phyloP scores from a whole-genome alignment of 768 basidiomycete genomes.

The Macrolepiota fuliginosa region DNA sequence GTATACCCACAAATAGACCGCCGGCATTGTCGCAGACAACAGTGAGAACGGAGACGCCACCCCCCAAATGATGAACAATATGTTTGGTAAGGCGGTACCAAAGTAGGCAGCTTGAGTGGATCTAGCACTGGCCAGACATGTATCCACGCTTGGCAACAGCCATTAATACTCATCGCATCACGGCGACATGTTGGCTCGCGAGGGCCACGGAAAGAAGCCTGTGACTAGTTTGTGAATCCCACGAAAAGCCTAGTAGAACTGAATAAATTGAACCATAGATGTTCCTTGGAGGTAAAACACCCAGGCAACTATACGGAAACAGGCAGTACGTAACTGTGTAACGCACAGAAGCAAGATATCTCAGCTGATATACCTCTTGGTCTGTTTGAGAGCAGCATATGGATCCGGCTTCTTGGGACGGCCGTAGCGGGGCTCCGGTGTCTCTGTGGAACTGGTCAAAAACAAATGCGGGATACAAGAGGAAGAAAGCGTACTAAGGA shows the following conservation, averaged over 20 bases:
- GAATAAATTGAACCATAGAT: not conserved
- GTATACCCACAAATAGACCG: not conserved
- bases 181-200: not conserved
- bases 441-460: constrained; percentile 26
- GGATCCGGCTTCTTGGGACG: constrained; percentile 49
- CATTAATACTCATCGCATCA: not conserved
- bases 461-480: constrained; percentile 11
- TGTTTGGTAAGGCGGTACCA: not conserved
- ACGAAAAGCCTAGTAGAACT: not conserved
- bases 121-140: not conserved
- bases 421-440: constrained; percentile 56
- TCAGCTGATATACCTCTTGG: constrained; percentile 44
- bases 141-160: not conserved
- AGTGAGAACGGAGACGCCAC: constrained; percentile 10
- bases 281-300: not conserved
- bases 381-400: constrained; percentile 51
- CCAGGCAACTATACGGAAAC: not conserved
- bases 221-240: not conserved
- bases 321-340: not conserved
- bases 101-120: not conserved
- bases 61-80: constrained; percentile 7
- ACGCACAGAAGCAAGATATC: not conserved
- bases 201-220: constrained; percentile 5
- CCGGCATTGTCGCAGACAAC: not conserved
- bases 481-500: constrained; percentile 55